Evolutionary conservation across 768 basidiomycete genomes (phyloP), one percentile per base, ranked within the genome.

Genomic region (Thelephora aurantiotincta): DNA sequence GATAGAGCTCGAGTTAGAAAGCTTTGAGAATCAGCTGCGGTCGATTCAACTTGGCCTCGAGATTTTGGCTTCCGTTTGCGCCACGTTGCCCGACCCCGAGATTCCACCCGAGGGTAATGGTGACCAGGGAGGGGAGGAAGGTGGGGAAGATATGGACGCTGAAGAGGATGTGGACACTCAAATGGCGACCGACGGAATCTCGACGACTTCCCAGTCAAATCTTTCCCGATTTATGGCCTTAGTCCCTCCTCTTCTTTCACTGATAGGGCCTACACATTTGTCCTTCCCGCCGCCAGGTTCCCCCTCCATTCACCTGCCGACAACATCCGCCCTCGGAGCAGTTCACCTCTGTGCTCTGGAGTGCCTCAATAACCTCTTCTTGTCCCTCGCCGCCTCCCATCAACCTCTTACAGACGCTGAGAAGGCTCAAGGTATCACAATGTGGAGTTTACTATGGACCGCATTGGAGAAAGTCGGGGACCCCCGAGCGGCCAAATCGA

Each of bases 311-410:
- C 87, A 94, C 58, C 87, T 90, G 35, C 92, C 92, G 1, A 91
- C 82, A 11, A 94, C 92, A 0, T 87, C 90, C 20, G 83, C 71
- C 9, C 74, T 97, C 41, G 75, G 84, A 52, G 77, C 83, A 6
- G 78, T 94, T 45, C 92, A 96, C 58, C 69, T 89, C 48, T 73
- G 80, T 52, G 86, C 90, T 9, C 70, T 93, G 22, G 90, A 94
- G 60, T 91, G 91, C 57, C 70, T 97, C 43, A 91, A 87, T 57
- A 96, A 97, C 58, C 70, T 92, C 35, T 82, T 94, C 56, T 68
- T 93, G 33, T 80, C 89, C 2, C 69, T 85, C 11, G 72, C 79
- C 2, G 67, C 73, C 0, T 62, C 69, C 3, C 49, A 36, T 16
- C 43, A 44, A 13, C 20, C 44, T 19, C 22, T 55, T 3, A 59